phyloP scores from a whole-genome alignment of 768 basidiomycete genomes.

The Boletus vinaceobasis region DNA sequence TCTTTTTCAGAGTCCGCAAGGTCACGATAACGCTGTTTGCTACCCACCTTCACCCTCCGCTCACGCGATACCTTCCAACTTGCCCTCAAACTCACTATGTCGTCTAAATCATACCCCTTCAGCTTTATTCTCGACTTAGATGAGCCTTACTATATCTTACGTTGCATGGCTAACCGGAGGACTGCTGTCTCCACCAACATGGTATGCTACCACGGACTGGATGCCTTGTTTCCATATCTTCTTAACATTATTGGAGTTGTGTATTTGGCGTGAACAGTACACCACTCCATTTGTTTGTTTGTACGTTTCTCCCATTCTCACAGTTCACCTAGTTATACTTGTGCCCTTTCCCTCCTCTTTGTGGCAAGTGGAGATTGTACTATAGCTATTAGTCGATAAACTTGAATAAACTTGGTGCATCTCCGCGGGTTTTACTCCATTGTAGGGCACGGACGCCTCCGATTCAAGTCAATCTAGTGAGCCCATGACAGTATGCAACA shows the following conservation, averaged over 20 bases:
- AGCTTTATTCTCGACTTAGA: constrained; percentile 5
- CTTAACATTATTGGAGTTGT: constrained; percentile 26
- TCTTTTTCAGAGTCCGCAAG: constrained; percentile 3
- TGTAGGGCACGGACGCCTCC: too few species aligned
- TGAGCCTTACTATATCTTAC: constrained; percentile 25
- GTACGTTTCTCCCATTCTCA: constrained; percentile 8
- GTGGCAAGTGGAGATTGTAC: not conserved
- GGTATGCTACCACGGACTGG: constrained; percentile 19
- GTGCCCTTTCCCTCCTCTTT: not conserved
- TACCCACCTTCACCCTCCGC: constrained; percentile 3
- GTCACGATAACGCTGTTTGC: not conserved
- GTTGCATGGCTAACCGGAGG: constrained; percentile 25
- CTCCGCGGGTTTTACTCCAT: not conserved
- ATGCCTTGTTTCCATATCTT: constrained; percentile 15
- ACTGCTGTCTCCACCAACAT: constrained; percentile 10
- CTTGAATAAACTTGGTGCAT: not conserved
- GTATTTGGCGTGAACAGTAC: constrained; percentile 1
- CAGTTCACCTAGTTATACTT: not conserved
- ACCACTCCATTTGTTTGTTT: constrained; percentile 14
- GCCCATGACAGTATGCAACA: not conserved
- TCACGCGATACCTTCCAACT: constrained; percentile 23
- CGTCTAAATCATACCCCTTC: constrained; percentile 8
- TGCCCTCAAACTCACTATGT: not conserved
- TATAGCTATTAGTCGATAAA: not conserved
- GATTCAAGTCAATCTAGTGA: not conserved